Evolutionary conservation across 1,139 yeast genomes (phyloP), one percentile per base, ranked within the genome.

Genomic region (Candida frijolesensis): DNA sequence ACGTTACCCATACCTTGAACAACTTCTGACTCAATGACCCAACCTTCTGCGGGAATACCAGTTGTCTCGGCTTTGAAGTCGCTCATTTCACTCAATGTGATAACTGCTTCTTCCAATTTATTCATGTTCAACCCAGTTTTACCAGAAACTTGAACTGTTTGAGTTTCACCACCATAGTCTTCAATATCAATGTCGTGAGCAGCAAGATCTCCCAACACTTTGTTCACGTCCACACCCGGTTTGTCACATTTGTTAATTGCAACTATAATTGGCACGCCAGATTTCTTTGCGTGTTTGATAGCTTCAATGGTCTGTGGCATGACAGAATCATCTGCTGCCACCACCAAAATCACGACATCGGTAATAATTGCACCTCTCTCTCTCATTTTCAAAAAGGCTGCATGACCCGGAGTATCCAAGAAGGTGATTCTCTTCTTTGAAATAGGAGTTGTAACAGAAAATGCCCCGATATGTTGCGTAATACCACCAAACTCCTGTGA

Each of bases 231-330:
- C 0, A 87, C 80, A 25, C 87, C 87, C 1, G 82, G 89, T 60
- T 85, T 87, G 66, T 94, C 99, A 60, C 96, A 88, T 67, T 94
- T 94, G 61, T 95, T 94, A 46, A 95, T 81, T 1, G 98, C 98
- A 3, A 94, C 96, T 53, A 94, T 86, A 57, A 92, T 77, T 0
- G 95, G 96, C 22, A 89, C 96, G 1, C 89, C 89, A 0, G 94
- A 84, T 49, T 82, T 83, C 58, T 87, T 86, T 10, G 96, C 94
- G 66, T 95, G 99, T 60, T 89, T 90, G 51, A 94, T 90, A 1
- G 99, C 98, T 67, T 94, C 99, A 42, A 85, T 79, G 0, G 99
- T 95, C 64, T 94, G 99, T 0, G 99, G 98, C 96, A 88, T 94
- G 22, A 95, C 96, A 0, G 97, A 89, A 68, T 94, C 99, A 67